phyloP scores from a whole-genome alignment of 208 protist genomes.

The Trypanosoma melophagium region DNA sequence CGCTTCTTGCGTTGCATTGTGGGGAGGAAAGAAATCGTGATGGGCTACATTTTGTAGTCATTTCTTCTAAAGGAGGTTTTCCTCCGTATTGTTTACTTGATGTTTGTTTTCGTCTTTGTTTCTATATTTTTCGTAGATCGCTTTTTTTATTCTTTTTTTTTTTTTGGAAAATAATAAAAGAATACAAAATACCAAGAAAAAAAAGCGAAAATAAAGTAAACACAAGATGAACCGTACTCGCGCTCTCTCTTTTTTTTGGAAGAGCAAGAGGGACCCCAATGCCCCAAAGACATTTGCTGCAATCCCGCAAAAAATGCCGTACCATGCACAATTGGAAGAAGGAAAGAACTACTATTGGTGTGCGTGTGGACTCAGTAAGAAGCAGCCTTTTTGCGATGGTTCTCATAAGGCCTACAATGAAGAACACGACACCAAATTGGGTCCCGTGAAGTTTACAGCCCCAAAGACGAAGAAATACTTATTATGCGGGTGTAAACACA shows the following conservation, averaged over 20 bases:
- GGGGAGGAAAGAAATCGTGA: no score
- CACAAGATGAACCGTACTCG: conserved; percentile 30
- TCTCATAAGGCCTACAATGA: conserved; percentile 65
- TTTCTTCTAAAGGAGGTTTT: not conserved
- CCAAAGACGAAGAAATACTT: conserved; percentile 50
- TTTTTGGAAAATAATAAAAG: not conserved
- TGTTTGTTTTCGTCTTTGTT: not conserved
- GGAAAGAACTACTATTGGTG: conserved; percentile 87
- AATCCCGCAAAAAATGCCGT: conserved; percentile 53
- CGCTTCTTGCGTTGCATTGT: no score
- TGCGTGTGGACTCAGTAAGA: conserved; percentile 70
- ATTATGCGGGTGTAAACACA: conserved; percentile 81
- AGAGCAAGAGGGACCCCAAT: conserved; percentile 71
- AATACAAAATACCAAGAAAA: not conserved
- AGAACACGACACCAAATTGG: conserved; percentile 59
- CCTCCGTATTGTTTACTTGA: not conserved
- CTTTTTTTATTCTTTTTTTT: conserved; percentile 2
- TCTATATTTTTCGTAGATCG: not conserved
- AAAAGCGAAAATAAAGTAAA: not conserved
- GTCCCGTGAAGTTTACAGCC: conserved; percentile 65
- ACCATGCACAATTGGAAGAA: conserved; percentile 43
- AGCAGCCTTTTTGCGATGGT: conserved; percentile 83
- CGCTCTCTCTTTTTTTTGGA: conserved; percentile 51
- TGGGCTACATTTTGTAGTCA: no score
- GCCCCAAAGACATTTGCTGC: conserved; percentile 44